Percentiles rank a stretch among this genome's conserved stretches.
Conservation (phyloP, 352 stramenopile species). For the Phytopythium oedochilum region DNA sequence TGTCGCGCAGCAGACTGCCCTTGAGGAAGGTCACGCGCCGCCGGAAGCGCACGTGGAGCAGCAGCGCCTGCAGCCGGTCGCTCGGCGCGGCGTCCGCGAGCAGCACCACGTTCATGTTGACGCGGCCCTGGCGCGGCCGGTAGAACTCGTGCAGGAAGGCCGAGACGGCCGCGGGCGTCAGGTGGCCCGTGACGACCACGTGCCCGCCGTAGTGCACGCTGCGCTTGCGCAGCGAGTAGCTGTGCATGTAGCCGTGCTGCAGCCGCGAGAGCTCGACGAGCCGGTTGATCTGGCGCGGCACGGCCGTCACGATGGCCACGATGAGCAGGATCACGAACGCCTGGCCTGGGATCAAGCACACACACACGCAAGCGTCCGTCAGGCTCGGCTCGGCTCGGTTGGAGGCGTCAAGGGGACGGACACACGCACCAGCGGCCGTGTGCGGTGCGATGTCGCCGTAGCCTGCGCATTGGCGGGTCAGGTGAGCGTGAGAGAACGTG, state of each 20-base stretch:
- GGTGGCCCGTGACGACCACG: constrained; percentile 41
- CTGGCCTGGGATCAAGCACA: constrained; percentile 20
- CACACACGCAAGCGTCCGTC: too few relatives aligned
- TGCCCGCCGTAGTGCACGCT: constrained; percentile 38
- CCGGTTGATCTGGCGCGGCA: constrained; percentile 45
- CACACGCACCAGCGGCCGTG: constrained; percentile 35
- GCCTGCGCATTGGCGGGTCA: too few relatives aligned
- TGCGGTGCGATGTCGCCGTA: constrained; percentile 56
- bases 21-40: constrained; percentile 51
- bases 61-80: constrained; percentile 27
- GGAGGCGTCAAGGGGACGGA: too few relatives aligned
- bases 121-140: constrained; percentile 36
- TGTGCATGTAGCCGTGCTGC: constrained; percentile 46
- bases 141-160: constrained; percentile 67
- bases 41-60: constrained; percentile 39
- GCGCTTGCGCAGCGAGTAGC: constrained; percentile 34
- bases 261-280: constrained; percentile 46
- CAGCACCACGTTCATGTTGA: constrained; percentile 66
- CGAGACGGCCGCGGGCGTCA: constrained; percentile 36
- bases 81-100: constrained; percentile 29
- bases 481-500: too few relatives aligned
- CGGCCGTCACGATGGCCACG: constrained; percentile 50
- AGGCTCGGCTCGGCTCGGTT: too few relatives aligned
- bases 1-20: constrained; percentile 44
- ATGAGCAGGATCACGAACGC: constrained; percentile 64